Percentiles rank a stretch among this genome's conserved stretches.
Evolutionary conservation across 2,329 filamentous ascomycete genomes (phyloP).

Genomic region (Diaporthe sp.): DNA sequence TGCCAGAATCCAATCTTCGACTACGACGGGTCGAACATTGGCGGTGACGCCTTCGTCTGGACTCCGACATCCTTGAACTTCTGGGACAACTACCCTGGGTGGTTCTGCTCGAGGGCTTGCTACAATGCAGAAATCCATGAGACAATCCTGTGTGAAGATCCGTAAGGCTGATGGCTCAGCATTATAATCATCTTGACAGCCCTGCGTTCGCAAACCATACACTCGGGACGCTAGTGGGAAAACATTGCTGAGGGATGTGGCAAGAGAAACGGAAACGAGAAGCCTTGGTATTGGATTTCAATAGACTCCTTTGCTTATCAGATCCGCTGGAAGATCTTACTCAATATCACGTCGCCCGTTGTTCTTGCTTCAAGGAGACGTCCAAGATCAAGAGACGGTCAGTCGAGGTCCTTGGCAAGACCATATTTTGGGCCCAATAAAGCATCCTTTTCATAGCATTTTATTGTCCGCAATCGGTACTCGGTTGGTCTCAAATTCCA

Average conservation of each 20-base stretch:
- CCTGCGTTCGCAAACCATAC: background rate
- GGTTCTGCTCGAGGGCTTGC: background rate
- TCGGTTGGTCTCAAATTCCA: background rate
- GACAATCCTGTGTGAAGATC: background rate
- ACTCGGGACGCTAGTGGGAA: background rate
- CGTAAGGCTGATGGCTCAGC: background rate
- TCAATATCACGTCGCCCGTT: background rate
- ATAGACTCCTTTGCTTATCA: background rate
- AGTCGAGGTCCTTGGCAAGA: background rate
- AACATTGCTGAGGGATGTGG: background rate
- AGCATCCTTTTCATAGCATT: too few relatives aligned
- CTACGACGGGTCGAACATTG: fast-evolving
- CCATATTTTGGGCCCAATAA: background rate
- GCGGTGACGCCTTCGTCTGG: background rate
- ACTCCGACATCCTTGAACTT: background rate
- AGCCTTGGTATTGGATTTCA: background rate
- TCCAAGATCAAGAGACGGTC: background rate
- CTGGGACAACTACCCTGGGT: background rate
- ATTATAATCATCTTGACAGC: background rate
- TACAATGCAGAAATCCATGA: background rate
- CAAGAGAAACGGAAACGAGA: background rate
- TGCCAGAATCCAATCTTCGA: background rate
- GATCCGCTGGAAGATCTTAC: too few relatives aligned
- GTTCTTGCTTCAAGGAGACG: background rate
- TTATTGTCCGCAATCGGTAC: background rate